Conservation (phyloP, 108 stramenopile genomes). For the Conticribra guillardii region DNA sequence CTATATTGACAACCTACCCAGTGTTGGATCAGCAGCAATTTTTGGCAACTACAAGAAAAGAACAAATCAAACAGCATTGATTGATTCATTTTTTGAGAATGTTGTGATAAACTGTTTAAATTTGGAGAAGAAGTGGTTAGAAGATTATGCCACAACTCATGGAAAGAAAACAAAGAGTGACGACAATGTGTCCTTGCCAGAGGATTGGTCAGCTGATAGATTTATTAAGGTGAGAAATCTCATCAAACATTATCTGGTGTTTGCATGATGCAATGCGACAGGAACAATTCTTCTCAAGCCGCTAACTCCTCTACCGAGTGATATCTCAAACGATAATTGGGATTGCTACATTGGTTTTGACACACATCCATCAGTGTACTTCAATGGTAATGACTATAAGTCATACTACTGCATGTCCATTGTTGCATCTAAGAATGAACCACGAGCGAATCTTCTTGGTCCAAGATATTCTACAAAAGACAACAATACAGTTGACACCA, state of each 20-base stretch:
- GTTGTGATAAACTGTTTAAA: neutral
- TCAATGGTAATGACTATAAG: constrained; percentile 1
- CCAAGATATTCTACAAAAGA: too few species aligned
- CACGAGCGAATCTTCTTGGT: too few species aligned
- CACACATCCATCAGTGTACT: constrained; percentile 5
- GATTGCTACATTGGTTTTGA: constrained; percentile 11
- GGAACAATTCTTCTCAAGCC: neutral
- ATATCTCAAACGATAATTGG: constrained; percentile 1
- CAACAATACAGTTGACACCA: too few species aligned
- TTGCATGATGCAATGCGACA: neutral
- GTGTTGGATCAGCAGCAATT: neutral
- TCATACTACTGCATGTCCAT: constrained; percentile 1
- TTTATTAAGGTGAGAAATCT: constrained; percentile 1
- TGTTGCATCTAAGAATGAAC: neutral
- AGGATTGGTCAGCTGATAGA: neutral
- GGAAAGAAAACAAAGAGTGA: too few species aligned
- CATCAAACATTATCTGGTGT: constrained; percentile 10
- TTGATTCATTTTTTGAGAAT: constrained; percentile 6
- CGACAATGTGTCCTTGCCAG: too few species aligned
- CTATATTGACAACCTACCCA: neutral
- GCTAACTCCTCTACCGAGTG: constrained; percentile 13
- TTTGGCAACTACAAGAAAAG: neutral
- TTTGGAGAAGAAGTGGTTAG: too few species aligned
- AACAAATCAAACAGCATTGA: neutral
- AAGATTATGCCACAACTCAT: too few species aligned